Evolutionary conservation across 2,329 filamentous ascomycete species (phyloP).

Genomic region (Calycina marina): DNA sequence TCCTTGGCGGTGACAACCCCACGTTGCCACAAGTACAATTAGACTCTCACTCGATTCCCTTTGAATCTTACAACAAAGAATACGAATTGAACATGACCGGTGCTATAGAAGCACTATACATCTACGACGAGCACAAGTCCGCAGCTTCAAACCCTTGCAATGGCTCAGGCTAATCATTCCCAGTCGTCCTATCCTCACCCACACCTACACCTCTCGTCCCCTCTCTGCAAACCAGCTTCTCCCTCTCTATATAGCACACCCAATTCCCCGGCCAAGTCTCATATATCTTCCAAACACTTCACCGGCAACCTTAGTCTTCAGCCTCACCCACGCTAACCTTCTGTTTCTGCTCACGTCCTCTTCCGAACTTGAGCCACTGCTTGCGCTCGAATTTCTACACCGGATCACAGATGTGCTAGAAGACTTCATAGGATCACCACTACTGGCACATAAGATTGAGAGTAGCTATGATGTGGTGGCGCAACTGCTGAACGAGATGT

Average conservation of each 20-base stretch:
- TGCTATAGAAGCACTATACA: slow-evolving; percentile 88
- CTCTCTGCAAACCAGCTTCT: slow-evolving; percentile 63
- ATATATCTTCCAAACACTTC: slow-evolving; percentile 71
- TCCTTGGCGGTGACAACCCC: too few relatives aligned
- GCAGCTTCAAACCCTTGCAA: slow-evolving; percentile 16
- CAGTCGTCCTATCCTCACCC: slow-evolving; percentile 74
- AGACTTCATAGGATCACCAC: slow-evolving; percentile 80
- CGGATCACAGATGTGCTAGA: slow-evolving; percentile 84
- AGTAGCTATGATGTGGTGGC: slow-evolving; percentile 84
- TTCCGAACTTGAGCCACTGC: slow-evolving; percentile 72
- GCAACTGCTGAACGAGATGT: slow-evolving; percentile 90
- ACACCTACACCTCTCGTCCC: slow-evolving; percentile 73
- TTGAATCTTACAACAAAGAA: too few relatives aligned
- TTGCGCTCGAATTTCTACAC: slow-evolving; percentile 89
- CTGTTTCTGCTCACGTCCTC: slow-evolving; percentile 78
- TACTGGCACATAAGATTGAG: slow-evolving; percentile 78
- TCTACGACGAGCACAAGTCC: slow-evolving; percentile 92
- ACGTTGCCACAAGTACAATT: too few relatives aligned
- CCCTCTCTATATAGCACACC: slow-evolving; percentile 74
- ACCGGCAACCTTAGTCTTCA: slow-evolving; percentile 81
- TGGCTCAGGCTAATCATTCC: slow-evolving; percentile 8
- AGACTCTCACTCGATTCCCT: too few relatives aligned
- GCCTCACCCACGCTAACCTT: slow-evolving; percentile 72
- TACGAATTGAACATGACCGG: slow-evolving; percentile 62
- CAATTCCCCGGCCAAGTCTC: slow-evolving; percentile 67